Evolutionary conservation across 176 grass and related monocot genomes (phyloP), one percentile per base, ranked within the genome.

Genomic region (Thalia dealbata): DNA sequence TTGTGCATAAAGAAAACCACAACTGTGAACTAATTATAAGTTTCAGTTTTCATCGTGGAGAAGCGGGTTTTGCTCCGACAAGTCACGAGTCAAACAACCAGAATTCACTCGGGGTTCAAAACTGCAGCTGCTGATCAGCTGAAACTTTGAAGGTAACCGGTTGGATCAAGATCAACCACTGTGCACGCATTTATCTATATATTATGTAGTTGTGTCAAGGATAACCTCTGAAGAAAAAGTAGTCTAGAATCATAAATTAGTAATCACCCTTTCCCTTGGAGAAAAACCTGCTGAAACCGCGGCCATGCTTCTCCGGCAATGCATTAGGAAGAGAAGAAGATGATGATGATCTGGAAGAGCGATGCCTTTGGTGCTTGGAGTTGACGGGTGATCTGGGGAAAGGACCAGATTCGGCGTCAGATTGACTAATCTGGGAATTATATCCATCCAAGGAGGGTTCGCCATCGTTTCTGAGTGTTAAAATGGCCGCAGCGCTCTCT

Each of bases 231-330:
- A 63, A 18, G 13, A 32, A 61, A 19, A 60, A 59, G 9, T 23
- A 38, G 25, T 63, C 54, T 75, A 16, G 25, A n/a, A 72, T 38
- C 14, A 25, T 45, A 62, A 18, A 25, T 38, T 52, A 88, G 50
- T 58, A 80, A 78, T 99, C 77, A 68, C 67, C 75, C 78, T 88
- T 88, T 26, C 72, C 85, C 81, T 93, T 93, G 23, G 85, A 81
- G 75, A 99, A 99, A 80, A 99, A 99, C 67, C 95, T 82, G 70
- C 84, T 90, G 64, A 96, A 92, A 64, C 89, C 86, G 38, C 92
- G 89, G 69, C 61, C 87, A 21, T 91, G 78, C 71, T 87, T 96
- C 52, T 96, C 92, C 6, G 80, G 76, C 80, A 81, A 45, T 59
- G 81, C 75, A 46, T 83, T 87, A 73, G 90, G 28, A 14, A 95